Percentiles rank a stretch among this genome's conserved stretches.
Evolutionary conservation across 352 stramenopile genomes (phyloP).

Genomic region (Chrysophaeum taylorii): DNA sequence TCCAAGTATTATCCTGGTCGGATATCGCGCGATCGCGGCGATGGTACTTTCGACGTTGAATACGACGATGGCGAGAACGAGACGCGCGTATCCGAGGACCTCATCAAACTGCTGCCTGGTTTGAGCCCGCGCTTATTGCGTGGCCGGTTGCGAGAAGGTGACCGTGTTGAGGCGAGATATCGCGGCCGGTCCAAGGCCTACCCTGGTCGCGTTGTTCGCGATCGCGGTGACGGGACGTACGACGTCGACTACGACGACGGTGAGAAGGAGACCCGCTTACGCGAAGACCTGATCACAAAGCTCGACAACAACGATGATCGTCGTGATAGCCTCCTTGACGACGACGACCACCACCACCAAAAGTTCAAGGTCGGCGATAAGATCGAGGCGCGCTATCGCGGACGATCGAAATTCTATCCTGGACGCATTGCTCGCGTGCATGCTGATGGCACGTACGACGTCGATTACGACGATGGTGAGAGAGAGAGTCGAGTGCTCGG

Average conservation of each 20-base stretch:
- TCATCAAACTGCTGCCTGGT: conserved; percentile 28
- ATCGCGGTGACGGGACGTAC: conserved; percentile 42
- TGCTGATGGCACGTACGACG: conserved; percentile 43
- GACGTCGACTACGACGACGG: conserved; percentile 51
- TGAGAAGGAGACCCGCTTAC: conserved; percentile 39
- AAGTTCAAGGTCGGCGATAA: conserved; percentile 31
- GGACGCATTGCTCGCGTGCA: conserved; percentile 35
- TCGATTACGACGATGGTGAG: conserved; percentile 54
- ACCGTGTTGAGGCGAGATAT: conserved; percentile 46
- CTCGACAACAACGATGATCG: conserved; percentile 11
- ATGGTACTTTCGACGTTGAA: conserved; percentile 55
- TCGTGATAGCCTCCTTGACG: conserved; percentile 6
- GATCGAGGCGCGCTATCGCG: conserved; percentile 3
- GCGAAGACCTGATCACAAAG: conserved; percentile 17
- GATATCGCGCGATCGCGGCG: conserved; percentile 45
- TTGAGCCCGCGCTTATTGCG: not conserved
- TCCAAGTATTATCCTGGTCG: conserved; percentile 55
- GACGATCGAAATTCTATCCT: conserved; percentile 36
- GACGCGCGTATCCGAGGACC: conserved; percentile 35
- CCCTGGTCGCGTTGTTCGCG: conserved; percentile 45
- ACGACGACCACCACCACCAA: conserved; percentile 3
- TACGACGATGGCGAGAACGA: conserved; percentile 65
- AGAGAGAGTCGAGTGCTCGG: conserved; percentile 35
- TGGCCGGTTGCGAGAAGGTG: conserved; percentile 18
- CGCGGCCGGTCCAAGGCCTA: conserved; percentile 50